Percentiles rank a stretch among this genome's conserved stretches.
Conservation (phyloP, 2,329 filamentous ascomycete genomes). For the Colletotrichum sp. region DNA sequence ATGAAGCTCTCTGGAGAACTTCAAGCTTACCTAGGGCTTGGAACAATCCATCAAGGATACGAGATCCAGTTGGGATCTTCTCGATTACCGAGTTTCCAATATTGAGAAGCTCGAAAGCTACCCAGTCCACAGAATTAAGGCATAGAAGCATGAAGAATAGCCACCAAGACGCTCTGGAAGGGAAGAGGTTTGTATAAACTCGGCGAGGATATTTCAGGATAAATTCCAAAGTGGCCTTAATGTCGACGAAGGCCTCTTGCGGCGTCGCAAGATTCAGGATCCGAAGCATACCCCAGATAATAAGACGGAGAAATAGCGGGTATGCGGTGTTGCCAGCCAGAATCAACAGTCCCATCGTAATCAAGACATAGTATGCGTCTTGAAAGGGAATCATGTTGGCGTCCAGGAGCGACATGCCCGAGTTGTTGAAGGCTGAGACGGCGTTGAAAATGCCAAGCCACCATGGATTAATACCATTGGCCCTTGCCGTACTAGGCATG, state of each 20-base stretch:
- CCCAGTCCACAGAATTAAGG: conserved; percentile 70
- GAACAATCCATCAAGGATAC: conserved; percentile 69
- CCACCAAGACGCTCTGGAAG: conserved; percentile 68
- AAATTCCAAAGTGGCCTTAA: conserved; percentile 57
- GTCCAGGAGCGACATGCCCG: conserved; percentile 73
- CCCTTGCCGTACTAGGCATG: conserved; percentile 48
- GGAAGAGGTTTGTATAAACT: conserved; percentile 70
- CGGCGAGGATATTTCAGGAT: conserved; percentile 61
- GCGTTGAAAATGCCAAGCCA: conserved; percentile 73
- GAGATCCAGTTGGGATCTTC: conserved; percentile 53
- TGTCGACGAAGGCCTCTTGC: conserved; percentile 37
- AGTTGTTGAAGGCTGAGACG: conserved; percentile 75
- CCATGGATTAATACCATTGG: conserved; percentile 68
- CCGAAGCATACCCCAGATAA: conserved; percentile 58
- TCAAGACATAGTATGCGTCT: conserved; percentile 52
- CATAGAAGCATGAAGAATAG: conserved; percentile 64
- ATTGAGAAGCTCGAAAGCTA: conserved; percentile 69
- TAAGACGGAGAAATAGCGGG: conserved; percentile 66
- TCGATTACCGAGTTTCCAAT: conserved; percentile 63
- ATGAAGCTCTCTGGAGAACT: too few relatives aligned
- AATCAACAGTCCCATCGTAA: conserved; percentile 61
- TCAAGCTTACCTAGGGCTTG: conserved; percentile 58
- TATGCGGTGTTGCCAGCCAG: conserved; percentile 72
- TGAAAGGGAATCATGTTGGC: conserved; percentile 69
- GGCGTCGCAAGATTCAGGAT: conserved; percentile 42